Base-by-base conservation (phyloP, 2,329 filamentous ascomycete genomes). In the Thelonectria discophora region DNA sequence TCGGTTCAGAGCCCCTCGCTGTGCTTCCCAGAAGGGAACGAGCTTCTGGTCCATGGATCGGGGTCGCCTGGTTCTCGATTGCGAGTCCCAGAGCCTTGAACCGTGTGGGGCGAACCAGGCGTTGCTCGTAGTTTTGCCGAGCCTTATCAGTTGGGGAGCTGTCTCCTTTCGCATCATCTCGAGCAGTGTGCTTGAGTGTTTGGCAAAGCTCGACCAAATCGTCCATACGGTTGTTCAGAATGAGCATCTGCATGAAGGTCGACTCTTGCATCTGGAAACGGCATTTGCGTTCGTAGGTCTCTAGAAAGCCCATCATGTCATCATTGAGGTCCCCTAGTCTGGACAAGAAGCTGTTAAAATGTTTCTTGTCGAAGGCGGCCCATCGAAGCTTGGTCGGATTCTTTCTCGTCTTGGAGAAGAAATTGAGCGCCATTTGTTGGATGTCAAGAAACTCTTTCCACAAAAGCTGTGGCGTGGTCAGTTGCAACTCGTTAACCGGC, bases 211-310 rank as follows among this genome's bases (percentile, higher is more conserved):
- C 24, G 15, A 34, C 21, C 5, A 54, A 40, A 17, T 37, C 21
- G 8, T 20, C 42, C 24, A 54, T 46, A 5, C 39, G 13, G 51
- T 54, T 54, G 9, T 54, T 54, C 9, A 54, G 34, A 8, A 43
- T 37, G 27, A 54, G 51, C 20, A 54, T 54, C 17, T 54, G 51
- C 51, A 54, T 54, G 24, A 54, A 54, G 10, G 39, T 54, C 8
- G 51, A 37, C n/a, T 54, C 51, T 34, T 46, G 51, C 51, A 54
- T 54, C 24, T 54, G 51, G 17, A 54, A 46, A 21, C 46, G 40
- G 9, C 40, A 21, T 10, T 54, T 45, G 15, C 51, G 21, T 8
- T 54, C 51, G 21, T 54, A 54, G 3, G 51, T 24, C 21, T 54
- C 51, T 1, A 54, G 51, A 20, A 54, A 45, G 9, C 51, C 51